Percentiles rank a stretch among this genome's conserved stretches.
Conservation (phyloP, 345 rosid genomes). For the Psidium guajava region DNA sequence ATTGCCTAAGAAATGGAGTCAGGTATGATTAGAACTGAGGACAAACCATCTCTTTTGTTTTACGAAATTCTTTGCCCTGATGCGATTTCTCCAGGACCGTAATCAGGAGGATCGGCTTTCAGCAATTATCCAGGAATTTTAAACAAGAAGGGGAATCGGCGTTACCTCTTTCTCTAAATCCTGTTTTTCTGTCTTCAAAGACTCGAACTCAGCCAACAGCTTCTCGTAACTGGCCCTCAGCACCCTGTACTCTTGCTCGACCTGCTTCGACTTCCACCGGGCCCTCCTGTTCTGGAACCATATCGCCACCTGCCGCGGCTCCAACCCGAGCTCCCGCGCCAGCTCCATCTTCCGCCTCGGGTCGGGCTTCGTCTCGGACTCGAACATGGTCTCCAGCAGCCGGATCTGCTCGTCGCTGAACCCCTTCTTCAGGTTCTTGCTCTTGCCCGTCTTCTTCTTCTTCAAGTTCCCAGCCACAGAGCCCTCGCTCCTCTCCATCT, state of each 20-base stretch:
- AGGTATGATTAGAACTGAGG: neutral
- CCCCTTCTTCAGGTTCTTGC: conserved; percentile 50
- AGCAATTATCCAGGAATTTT: neutral
- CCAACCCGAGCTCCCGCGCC: conserved; percentile 63
- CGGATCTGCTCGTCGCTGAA: conserved; percentile 63
- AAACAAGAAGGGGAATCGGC: neutral
- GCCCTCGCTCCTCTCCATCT: neutral
- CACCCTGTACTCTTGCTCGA: conserved; percentile 46
- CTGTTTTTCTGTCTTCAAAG: conserved; percentile 49
- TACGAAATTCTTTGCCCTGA: neutral
- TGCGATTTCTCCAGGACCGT: neutral
- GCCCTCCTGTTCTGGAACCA: conserved; percentile 93
- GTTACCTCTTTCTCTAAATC: conserved; percentile 47
- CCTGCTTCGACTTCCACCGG: conserved; percentile 70
- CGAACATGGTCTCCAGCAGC: conserved; percentile 55
- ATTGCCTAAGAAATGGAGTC: neutral
- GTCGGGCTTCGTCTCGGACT: conserved; percentile 65
- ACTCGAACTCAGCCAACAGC: conserved; percentile 41
- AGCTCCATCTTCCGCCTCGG: conserved; percentile 56
- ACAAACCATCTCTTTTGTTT: neutral
- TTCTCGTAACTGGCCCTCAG: conserved; percentile 42
- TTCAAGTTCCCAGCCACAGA: neutral
- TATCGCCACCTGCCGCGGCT: conserved; percentile 82
- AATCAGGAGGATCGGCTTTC: neutral
- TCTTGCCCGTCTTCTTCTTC: conserved; percentile 31